Evolutionary conservation across 225 moss, liverwort and hornwort species (phyloP), one percentile per base, ranked within the genome.

Genomic region (Asterella californica): DNA sequence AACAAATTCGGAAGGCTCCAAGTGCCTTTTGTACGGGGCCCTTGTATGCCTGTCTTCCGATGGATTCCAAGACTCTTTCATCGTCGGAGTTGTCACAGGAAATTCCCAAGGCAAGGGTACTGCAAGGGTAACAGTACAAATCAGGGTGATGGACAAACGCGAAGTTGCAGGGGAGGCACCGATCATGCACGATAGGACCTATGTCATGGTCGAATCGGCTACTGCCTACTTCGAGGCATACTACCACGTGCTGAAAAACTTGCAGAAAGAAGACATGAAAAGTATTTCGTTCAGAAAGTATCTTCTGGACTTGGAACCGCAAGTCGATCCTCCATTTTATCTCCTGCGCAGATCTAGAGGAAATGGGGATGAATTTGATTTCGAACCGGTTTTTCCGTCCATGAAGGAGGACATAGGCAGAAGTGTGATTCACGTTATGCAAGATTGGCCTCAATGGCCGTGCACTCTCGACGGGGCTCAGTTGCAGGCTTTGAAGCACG

Each of bases 131-230:
- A 21, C 32, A 22, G 42, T 11, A 45, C 87, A 60, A 15, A 63
- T 89, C 36, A 78, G 87, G 2, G 49, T 81, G 27, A 29, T 89
- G 6, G 81, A 64, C 48, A n/a, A 15, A 1, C 30, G 30, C 0
- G 79, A 79, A 42, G 36, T 33, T 25, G n/a, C n/a, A 19, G 72
- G 64, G 18, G 49, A 74, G 22, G 36, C 24, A 5, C 33, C 32
- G 8, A 15, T 79, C 33, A 61, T 74, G 38, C 17, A 11, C 24
- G 59, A 76, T 42, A 52, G 24, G 0, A 42, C 18, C 1, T 86
- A 84, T 60, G 88, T 87, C 34, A 90, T 90, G 90, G 90, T 86
- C 22, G 88, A 90, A 61, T 87, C 89, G 25, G 55, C 83, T 25
- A 84, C 76, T 18, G 83, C 89, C 2, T 89, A 83, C 29, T 89